phyloP scores from a whole-genome alignment of 148 eudicot genomes.

The Rhododendron williamsianum region DNA sequence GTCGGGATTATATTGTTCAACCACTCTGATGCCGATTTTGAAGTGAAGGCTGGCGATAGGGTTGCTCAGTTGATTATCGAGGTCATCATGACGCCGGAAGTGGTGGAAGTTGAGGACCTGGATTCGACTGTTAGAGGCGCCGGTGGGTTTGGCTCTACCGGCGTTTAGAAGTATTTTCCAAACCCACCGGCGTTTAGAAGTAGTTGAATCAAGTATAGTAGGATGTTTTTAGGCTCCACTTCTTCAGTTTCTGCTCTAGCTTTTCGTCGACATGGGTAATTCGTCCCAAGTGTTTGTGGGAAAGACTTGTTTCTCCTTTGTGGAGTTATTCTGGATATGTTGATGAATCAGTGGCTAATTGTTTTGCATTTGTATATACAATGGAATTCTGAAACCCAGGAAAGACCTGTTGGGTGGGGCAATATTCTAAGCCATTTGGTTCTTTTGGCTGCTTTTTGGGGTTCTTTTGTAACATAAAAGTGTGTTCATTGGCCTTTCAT shows the following conservation, averaged over 20 bases:
- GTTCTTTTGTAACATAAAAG: not conserved
- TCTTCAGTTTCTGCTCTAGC: not conserved
- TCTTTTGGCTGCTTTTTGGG: not conserved
- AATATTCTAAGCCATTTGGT: not conserved
- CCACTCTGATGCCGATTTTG: conserved; percentile 62
- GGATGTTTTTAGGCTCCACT: not conserved
- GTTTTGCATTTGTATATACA: not conserved
- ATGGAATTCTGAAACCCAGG: not conserved
- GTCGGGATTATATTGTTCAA: conserved; percentile 81
- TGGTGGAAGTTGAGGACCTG: conserved; percentile 68
- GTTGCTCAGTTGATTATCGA: conserved; percentile 81
- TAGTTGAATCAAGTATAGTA: not conserved
- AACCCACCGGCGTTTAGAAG: conserved; percentile 52
- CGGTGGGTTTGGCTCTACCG: conserved; percentile 85
- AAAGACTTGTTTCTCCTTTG: not conserved
- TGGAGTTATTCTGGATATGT: not conserved
- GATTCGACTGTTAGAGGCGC: conserved; percentile 70
- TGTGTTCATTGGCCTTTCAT: not conserved
- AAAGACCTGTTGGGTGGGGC: not conserved
- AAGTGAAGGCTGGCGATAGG: conserved; percentile 73
- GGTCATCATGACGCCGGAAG: conserved; percentile 73
- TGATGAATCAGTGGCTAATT: not conserved
- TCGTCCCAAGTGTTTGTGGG: not conserved
- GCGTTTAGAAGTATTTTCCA: conserved; percentile 30
- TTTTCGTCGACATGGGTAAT: not conserved